Percentiles rank a stretch among this genome's conserved stretches.
Evolutionary conservation across 208 protist species (phyloP).

Genomic region (Crithidia thermophila): DNA sequence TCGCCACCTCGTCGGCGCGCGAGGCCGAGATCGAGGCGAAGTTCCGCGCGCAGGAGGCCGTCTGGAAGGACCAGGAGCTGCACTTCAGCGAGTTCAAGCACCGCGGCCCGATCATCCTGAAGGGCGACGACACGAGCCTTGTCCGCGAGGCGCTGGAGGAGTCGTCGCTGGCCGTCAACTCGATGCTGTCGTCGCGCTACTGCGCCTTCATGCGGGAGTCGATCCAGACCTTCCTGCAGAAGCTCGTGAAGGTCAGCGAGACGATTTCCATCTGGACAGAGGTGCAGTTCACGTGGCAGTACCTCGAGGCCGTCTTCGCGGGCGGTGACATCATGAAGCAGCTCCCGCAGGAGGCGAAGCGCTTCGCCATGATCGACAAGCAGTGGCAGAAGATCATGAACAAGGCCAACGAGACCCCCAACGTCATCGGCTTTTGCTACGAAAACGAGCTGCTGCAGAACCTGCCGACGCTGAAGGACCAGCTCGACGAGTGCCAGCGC

Average conservation of each 20-base stretch:
- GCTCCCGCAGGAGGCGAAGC: conserved; percentile 96
- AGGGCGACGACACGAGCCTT: conserved; percentile 89
- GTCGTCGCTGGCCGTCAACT: conserved; percentile 94
- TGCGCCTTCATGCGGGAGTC: conserved; percentile 94
- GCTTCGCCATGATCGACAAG: conserved; percentile 97
- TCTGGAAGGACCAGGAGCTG: conserved; percentile 95
- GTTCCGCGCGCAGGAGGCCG: conserved; percentile 86
- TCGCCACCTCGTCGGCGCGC: conserved; percentile 93
- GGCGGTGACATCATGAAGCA: conserved; percentile 97
- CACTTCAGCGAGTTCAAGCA: conserved; percentile 96
- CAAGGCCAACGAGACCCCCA: conserved; percentile 95
- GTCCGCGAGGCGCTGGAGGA: conserved; percentile 95
- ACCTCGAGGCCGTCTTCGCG: conserved; percentile 97
- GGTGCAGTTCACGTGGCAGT: conserved; percentile 97
- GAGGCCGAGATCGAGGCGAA: conserved; percentile 97
- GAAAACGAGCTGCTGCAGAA: conserved; percentile 96
- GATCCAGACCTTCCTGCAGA: conserved; percentile 91
- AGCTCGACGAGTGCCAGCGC: conserved; percentile 98
- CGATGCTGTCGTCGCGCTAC: conserved; percentile 94
- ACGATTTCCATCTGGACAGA: conserved; percentile 93
- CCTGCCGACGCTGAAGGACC: conserved; percentile 95
- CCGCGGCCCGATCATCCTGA: conserved; percentile 93
- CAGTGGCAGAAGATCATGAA: conserved; percentile 97
- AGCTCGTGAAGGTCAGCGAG: conserved; percentile 93
- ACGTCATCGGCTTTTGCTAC: conserved; percentile 96